A percentile compares a stretch with the other conserved stretches of the same genome.
Conservation (phyloP, 2,329 filamentous ascomycete genomes). For the Diaporthe vexans region DNA sequence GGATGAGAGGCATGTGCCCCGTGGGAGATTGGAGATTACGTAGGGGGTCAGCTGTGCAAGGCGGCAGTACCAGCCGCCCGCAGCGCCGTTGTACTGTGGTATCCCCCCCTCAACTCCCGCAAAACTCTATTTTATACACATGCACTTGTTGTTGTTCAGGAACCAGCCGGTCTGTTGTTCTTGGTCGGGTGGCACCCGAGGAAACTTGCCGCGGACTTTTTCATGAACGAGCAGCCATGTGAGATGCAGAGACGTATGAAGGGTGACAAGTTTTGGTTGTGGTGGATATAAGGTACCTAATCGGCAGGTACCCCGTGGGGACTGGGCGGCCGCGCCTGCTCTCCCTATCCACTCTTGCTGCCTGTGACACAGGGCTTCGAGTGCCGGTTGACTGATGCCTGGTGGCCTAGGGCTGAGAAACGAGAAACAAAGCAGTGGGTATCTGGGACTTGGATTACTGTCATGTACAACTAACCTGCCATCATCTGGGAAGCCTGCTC, state of each 20-base stretch:
- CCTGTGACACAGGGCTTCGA: no score
- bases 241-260: no score
- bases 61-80: conserved; percentile 3
- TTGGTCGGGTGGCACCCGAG: conserved; percentile 2
- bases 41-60: conserved; percentile 26
- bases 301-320: conserved; percentile 11
- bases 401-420: neutral
- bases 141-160: no score
- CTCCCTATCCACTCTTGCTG: neutral
- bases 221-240: no score
- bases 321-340: neutral
- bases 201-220: neutral
- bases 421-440: neutral
- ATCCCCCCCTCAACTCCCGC: neutral
- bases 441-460: neutral
- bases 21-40: conserved; percentile 26
- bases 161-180: neutral
- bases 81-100: neutral
- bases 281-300: no score
- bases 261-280: neutral
- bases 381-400: neutral
- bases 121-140: conserved; percentile 11
- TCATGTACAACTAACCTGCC: no score
- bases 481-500: conserved; percentile 22
- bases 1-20: conserved; percentile 15